phyloP scores from a whole-genome alignment of 768 basidiomycete species.

The Calocybe cyanea region DNA sequence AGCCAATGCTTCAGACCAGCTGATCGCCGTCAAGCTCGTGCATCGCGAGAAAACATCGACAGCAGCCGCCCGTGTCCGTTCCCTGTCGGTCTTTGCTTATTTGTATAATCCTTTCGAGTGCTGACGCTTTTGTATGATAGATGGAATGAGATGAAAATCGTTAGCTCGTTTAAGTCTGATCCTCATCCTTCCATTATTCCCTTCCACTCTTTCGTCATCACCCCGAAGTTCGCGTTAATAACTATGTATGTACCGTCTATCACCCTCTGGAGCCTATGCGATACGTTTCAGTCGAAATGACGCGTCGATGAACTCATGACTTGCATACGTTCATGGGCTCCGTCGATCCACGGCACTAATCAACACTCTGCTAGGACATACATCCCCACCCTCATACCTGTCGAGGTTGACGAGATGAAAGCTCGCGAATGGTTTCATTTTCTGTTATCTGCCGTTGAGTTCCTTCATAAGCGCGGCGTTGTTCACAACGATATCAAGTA shows the following conservation, averaged over 20 bases:
- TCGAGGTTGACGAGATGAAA: slow-evolving; percentile 76
- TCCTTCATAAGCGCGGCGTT: slow-evolving; percentile 78
- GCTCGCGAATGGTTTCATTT: slow-evolving; percentile 81
- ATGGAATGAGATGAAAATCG: slow-evolving; percentile 99
- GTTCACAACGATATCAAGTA: slow-evolving; percentile 96
- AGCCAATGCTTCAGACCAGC: slow-evolving; percentile 39
- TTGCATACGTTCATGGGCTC: slow-evolving; percentile 11
- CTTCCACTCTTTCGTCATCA: slow-evolving; percentile 93
- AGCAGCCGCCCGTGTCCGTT: slow-evolving; percentile 84
- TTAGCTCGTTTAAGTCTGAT: slow-evolving; percentile 77
- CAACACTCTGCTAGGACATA: slow-evolving; percentile 59
- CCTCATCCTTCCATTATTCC: slow-evolving; percentile 90
- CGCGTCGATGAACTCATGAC: slow-evolving; percentile 4
- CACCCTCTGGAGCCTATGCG: background rate
- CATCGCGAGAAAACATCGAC: slow-evolving; percentile 82
- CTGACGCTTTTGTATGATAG: slow-evolving; percentile 31
- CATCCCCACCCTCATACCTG: slow-evolving; percentile 82
- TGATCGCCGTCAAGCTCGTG: slow-evolving; percentile 91
- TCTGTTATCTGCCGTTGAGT: slow-evolving; percentile 78
- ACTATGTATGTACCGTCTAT: slow-evolving; percentile 65
- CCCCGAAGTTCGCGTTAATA: slow-evolving; percentile 84
- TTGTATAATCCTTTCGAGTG: background rate
- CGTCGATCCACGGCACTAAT: slow-evolving; percentile 1
- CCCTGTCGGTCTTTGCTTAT: slow-evolving; percentile 52
- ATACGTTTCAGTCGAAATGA: background rate